A percentile compares a stretch with the other conserved stretches of the same genome.
phyloP scores from a whole-genome alignment of 2,329 filamentous ascomycete species.

The Trichoderma oligosporum region DNA sequence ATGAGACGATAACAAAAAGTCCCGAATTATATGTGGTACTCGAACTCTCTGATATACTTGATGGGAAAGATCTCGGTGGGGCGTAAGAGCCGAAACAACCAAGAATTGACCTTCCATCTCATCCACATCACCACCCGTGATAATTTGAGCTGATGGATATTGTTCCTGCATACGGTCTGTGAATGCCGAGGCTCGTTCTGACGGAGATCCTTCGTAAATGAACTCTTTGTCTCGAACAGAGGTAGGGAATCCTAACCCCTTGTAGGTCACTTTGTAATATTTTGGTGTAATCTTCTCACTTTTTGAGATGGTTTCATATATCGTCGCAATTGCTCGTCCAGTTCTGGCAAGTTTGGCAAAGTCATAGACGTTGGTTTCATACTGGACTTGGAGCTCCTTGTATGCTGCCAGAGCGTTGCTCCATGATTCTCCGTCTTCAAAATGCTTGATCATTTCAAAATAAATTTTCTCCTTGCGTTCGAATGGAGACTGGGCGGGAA shows the following conservation, averaged over 20 bases:
- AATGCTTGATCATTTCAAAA: conserved; percentile 91
- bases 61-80: conserved; percentile 77
- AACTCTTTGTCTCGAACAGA: conserved; percentile 85
- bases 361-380: conserved; percentile 84
- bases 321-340: conserved; percentile 84
- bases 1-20: conserved; percentile 75
- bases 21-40: conserved; percentile 76
- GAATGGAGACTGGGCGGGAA: conserved; percentile 80
- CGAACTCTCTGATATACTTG: conserved; percentile 85
- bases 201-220: conserved; percentile 78
- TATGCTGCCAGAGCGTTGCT: conserved; percentile 83
- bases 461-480: conserved; percentile 90
- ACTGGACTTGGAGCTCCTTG: conserved; percentile 85
- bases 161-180: conserved; percentile 89
- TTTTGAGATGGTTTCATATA: conserved; percentile 84
- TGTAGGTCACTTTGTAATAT: conserved; percentile 89
- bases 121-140: conserved; percentile 64
- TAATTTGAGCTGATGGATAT: conserved; percentile 78
- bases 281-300: conserved; percentile 74
- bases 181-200: conserved; percentile 75
- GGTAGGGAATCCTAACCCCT: conserved; percentile 80
- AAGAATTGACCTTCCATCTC: conserved; percentile 90
- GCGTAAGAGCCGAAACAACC: conserved; percentile 73
- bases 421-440: conserved; percentile 93
- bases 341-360: conserved; percentile 87